Percentiles rank a stretch among this genome's conserved stretches.
Conservation (phyloP, 768 basidiomycete genomes). For the Suillus occidentalis region DNA sequence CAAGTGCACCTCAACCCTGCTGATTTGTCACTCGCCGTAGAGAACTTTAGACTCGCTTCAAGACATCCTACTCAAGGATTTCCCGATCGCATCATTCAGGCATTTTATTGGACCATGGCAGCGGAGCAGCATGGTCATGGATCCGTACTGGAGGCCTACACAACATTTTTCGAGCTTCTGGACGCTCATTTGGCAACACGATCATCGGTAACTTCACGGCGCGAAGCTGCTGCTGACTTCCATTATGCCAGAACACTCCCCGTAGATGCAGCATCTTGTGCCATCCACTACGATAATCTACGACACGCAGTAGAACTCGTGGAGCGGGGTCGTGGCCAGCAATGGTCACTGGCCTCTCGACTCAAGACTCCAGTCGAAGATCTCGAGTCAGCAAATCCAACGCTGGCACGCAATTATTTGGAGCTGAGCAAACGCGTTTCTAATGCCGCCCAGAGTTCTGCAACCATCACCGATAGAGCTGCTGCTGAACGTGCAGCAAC, state of each 20-base stretch:
- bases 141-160: not conserved
- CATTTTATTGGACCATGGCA: no score
- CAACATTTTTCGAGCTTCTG: not conserved
- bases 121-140: no score
- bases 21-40: not conserved
- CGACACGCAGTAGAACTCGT: not conserved
- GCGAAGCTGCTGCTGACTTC: not conserved
- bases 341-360: not conserved
- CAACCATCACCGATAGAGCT: not conserved
- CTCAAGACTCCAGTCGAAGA: not conserved
- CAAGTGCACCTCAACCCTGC: not conserved
- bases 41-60: not conserved
- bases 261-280: not conserved
- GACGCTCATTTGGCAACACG: no score
- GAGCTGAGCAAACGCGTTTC: not conserved
- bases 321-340: not conserved
- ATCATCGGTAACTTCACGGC: no score
- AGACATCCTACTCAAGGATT: not conserved
- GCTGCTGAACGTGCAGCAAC: not conserved
- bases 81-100: no score
- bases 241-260: rapidly evolving
- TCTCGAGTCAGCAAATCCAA: no score
- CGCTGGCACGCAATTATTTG: no score
- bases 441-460: not conserved
- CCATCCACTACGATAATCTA: rapidly evolving